A percentile compares a stretch with the other conserved stretches of the same genome.
These are phyloP conservation scores for Podila verticillata DNA, from an alignment of 192 early-diverging fungal genomes.

Conservation along the genomic window DNA sequence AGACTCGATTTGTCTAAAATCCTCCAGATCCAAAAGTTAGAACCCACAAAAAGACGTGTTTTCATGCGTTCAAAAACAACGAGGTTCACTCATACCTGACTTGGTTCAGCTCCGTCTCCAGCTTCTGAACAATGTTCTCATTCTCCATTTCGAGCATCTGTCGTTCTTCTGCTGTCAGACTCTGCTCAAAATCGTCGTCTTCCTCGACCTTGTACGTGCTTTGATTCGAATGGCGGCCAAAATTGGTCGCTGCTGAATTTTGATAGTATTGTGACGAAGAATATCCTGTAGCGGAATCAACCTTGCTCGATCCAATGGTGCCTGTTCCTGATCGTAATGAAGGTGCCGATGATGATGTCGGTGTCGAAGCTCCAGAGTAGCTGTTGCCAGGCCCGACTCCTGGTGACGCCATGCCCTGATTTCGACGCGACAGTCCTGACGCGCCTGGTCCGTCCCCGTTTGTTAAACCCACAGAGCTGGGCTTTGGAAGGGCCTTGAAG, in stretches of 20 bases:
- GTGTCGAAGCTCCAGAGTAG: constrained; percentile 5
- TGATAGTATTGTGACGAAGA: constrained; percentile 45
- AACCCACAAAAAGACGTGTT: no score
- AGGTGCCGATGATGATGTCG: constrained; percentile 4
- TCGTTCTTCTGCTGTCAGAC: constrained; percentile 61
- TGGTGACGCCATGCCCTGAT: constrained; percentile 1
- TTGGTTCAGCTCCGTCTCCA: constrained; percentile 74
- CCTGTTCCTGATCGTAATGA: background rate
- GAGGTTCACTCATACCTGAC: constrained; percentile 63
- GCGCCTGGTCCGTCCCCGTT: constrained; percentile 2
- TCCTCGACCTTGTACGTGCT: constrained; percentile 15
- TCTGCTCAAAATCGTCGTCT: constrained; percentile 60
- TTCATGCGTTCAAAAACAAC: no score
- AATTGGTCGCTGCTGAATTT: background rate
- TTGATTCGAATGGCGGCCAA: background rate
- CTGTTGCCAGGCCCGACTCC: background rate
- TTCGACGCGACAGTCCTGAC: constrained; percentile 6
- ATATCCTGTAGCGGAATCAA: constrained; percentile 5
- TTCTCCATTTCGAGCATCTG: constrained; percentile 78
- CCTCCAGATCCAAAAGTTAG: background rate
- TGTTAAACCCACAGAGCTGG: background rate
- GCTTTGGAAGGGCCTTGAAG: constrained; percentile 33
- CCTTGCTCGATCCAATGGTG: background rate
- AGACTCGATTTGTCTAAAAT: constrained; percentile 65
- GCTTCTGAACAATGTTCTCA: constrained; percentile 69